Evolutionary conservation across 2,329 filamentous ascomycete species (phyloP), one percentile per base, ranked within the genome.

Genomic region (Elsinoe australis): DNA sequence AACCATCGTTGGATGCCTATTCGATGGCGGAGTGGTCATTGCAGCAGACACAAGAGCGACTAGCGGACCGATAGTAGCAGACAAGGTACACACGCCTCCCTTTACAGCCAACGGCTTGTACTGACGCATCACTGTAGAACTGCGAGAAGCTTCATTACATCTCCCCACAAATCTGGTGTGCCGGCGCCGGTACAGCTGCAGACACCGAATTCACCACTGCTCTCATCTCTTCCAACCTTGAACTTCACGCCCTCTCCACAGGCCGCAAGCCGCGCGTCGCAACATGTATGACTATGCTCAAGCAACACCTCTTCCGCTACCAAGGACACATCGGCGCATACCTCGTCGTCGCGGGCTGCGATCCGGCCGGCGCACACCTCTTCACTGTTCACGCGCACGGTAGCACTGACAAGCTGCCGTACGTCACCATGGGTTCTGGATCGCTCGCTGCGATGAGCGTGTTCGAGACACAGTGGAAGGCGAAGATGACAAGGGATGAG

Each of bases 131-230:
- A n/a, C 6, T 17, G 12, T 9, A 66, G 87, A 98, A 98, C 79
- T 96, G 92, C 75, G 90, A 98, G 74, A 98, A 98, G 75, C 82
- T 98, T 56, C 92, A 98, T 74, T 98, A 94, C 76, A 98, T 98
- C 68, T 78, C 92, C 34, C 90, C 92, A 52, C 88, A 95, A 70
- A 98, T 98, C 71, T 98, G 92, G 92, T 98, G 92, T 71, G 92
- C 92, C 7, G 92, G 92, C 59, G 94, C 92, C 58, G 92, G 94
- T 68, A 98, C 92, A 45, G 92, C 92, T 53, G 92, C 92, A 61
- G 92, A 98, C 69, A 96, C 90, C 57, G 92, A 98, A 74, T 98
- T 98, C 76, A 98, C 92, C 59, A 98, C 92, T 52, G 85, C 90
- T 64, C 82, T 98, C 69, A 95, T 96, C 74, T 95, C 89, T 62